Base-by-base conservation (phyloP, 2,329 filamentous ascomycete species). In the Endothia cerciana region DNA sequence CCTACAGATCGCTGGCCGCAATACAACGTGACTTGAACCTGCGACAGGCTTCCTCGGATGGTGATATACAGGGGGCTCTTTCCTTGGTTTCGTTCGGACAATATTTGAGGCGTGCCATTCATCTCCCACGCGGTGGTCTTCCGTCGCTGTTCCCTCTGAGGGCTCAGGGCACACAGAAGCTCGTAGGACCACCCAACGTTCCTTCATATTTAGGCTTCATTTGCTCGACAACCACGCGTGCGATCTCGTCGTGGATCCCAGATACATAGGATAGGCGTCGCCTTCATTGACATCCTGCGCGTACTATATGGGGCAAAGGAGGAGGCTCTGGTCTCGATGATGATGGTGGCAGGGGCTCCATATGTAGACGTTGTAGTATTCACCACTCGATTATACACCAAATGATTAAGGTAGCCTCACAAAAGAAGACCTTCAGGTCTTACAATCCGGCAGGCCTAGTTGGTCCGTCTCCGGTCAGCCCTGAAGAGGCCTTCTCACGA, bases 171-270 rank as follows among this genome's bases (percentile, higher is more conserved):
- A 22, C 8, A 6, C 8, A 22, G n/a, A 25, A n/a, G 22, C 22
- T 49, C 5, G 13, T 6, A 36, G 17, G 6, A n/a, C 28, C 3
- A 7, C 15, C 10, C 30, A 10, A 38, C 55, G n/a, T 3, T 41
- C 55, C 55, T 58, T 41, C 55, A 57, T 41, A 58, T 11, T 58
- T n/a, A 15, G 55, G 36, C n/a, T 41, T 11, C 5, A 58, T 13
- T 1, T 58, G 55, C 10, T 41, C 55, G 2, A 38, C n/a, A 36
- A 58, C 55, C 5, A 41, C 55, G 22, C 33, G n/a, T 7, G 19
- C 55, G 10, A 41, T 25, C 36, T 38, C n/a, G 11, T 57, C 36
- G 8, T 25, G 33, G 10, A 36, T 36, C 10, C 55, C 55, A 38
- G 55, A 11, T 38, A 41, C 2, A 22, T n/a, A 57, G 11, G 22